Base-by-base conservation (phyloP, 2,329 filamentous ascomycete species). In the Phialophora verrucosa region DNA sequence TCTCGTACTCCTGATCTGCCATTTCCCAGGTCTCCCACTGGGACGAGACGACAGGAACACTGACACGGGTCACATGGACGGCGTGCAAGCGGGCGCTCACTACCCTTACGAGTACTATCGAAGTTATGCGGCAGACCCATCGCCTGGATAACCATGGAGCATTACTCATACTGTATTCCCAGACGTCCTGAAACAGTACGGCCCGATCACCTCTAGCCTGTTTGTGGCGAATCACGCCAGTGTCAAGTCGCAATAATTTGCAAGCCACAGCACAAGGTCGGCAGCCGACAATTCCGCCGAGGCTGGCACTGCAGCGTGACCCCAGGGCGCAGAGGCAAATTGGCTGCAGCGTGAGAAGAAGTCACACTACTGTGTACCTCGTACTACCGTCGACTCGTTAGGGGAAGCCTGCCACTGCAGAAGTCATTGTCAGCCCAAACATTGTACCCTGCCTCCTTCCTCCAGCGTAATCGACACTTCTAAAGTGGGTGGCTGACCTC, bases 211-310 rank as follows among this genome's bases (percentile, higher is more conserved):
- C 58, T 54, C 67, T 58, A 63, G 44, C 56, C 61, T 50, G 47
- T 51, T 12, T 63, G 65, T 67, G 68, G 68, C 68, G 68, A 69
- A 65, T 67, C 54, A 63, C 8, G 27, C n/a, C 49, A 27, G 59
- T 60, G 68, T 56, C 62, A 53, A 50, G 56, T 53, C 44, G 53
- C 56, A 59, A 63, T 62, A 64, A 61, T 63, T 59, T 56, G 56
- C 60, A 65, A 70, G 68, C 68, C 65, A 70, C 68, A 67, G 29
- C 29, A 54, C n/a, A 25, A 66, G 63, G 64, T 62, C 65, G 65
- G 68, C 57, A 58, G 63, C 68, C 68, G 68, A 64, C 61, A 27
- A 63, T 68, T 70, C 68, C 68, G 68, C 58, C 68, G 63, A 67
- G 64, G 59, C 67, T 67, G 67, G 67, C 44, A 51, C 62, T 61